Evolutionary conservation across 1,139 yeast genomes (phyloP).

Genomic region (Pichia sp.): DNA sequence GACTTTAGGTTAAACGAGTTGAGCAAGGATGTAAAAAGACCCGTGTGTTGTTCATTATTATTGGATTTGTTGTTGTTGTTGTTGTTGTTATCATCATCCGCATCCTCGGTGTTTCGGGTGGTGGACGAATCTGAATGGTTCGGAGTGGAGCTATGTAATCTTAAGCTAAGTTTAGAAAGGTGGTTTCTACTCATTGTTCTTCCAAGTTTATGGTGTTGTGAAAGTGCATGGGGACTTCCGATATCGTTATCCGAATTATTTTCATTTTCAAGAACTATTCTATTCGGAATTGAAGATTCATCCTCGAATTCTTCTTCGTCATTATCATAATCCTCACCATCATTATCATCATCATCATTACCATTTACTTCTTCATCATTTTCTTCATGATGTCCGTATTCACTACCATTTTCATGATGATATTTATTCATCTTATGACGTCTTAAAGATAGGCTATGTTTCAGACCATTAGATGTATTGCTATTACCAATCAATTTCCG

Average conservation of each 20-base stretch:
- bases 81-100: constrained; percentile 2
- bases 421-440: too few species aligned
- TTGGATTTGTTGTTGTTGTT: background rate
- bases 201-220: too few species aligned
- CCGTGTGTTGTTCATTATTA: constrained; percentile 16
- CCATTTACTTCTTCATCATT: constrained; percentile 2
- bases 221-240: too few species aligned
- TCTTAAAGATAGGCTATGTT: background rate
- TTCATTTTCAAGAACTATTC: background rate
- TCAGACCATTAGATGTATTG: background rate
- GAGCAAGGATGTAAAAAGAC: constrained; percentile 24
- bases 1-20: constrained; percentile 26
- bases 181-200: background rate
- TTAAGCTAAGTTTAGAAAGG: constrained; percentile 1
- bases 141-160: constrained; percentile 11
- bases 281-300: too few species aligned
- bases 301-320: constrained; percentile 3
- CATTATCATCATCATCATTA: constrained; percentile 9
- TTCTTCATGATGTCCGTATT: constrained; percentile 1
- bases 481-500: constrained; percentile 12
- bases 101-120: too few species aligned
- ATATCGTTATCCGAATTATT: background rate
- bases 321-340: constrained; percentile 2
- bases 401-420: background rate
- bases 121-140: constrained; percentile 8